These are phyloP conservation scores for Pichia sp. DNA, from an alignment of 1,139 yeast species.

Conservation along the genomic window DNA sequence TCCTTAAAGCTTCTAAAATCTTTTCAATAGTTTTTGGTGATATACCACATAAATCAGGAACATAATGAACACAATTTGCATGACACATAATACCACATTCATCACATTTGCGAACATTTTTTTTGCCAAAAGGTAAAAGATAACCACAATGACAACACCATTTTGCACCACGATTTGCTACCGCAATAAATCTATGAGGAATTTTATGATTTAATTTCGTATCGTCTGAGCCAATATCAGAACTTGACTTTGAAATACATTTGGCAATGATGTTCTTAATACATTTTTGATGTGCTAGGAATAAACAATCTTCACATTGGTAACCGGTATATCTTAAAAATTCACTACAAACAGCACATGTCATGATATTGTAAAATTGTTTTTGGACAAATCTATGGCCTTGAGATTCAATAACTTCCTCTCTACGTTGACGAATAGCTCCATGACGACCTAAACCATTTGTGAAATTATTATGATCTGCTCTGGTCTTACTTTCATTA, in stretches of 20 bases:
- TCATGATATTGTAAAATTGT: conserved; percentile 92
- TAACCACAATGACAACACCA: conserved; percentile 99
- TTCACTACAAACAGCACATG: conserved; percentile 95
- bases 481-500: conserved; percentile 31
- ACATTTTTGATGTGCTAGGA: conserved; percentile 91
- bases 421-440: conserved; percentile 92
- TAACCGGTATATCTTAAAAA: conserved; percentile 88
- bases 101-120: conserved; percentile 87
- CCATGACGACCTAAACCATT: conserved; percentile 95
- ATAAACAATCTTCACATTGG: conserved; percentile 94
- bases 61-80: conserved; percentile 84
- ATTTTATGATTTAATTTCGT: conserved; percentile 91
- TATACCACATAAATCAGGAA: conserved; percentile 98
- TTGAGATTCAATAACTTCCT: conserved; percentile 89
- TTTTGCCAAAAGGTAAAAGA: conserved; percentile 88
- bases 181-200: conserved; percentile 91
- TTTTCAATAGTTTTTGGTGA: conserved; percentile 94
- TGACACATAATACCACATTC: conserved; percentile 97
- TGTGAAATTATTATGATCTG: conserved; percentile 35
- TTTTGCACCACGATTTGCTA: conserved; percentile 88
- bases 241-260: conserved; percentile 84
- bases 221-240: conserved; percentile 81
- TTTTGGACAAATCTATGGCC: conserved; percentile 96
- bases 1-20: conserved; percentile 75
- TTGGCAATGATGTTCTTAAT: conserved; percentile 90